Conservation (phyloP, 805 yeast genomes). For the Candida broadrunensis region DNA sequence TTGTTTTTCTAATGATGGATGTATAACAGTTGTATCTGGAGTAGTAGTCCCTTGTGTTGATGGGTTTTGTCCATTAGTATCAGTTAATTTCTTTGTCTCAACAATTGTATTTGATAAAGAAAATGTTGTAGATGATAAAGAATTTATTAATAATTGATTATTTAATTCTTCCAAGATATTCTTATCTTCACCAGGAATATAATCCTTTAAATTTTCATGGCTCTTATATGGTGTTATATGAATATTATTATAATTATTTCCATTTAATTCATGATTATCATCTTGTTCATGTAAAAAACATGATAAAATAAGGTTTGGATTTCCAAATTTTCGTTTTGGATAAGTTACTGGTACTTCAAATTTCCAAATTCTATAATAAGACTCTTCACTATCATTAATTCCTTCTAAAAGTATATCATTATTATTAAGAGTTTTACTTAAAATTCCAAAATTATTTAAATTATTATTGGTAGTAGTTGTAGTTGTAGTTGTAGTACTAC, state of each 20-base stretch:
- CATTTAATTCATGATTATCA: neutral
- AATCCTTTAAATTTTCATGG: constrained; percentile 12
- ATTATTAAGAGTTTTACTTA: neutral
- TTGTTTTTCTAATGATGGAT: neutral
- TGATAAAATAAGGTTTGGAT: constrained; percentile 22
- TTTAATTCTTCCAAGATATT: constrained; percentile 16
- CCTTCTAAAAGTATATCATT: neutral
- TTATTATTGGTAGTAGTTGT: neutral
- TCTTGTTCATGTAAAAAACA: constrained; percentile 14
- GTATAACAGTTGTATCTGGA: neutral
- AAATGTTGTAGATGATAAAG: neutral
- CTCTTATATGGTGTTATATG: neutral
- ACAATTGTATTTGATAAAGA: neutral
- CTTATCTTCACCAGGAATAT: constrained; percentile 11
- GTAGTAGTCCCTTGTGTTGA: neutral
- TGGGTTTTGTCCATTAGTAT: neutral
- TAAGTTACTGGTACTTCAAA: constrained; percentile 27
- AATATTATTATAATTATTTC: neutral
- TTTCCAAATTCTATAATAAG: constrained; percentile 21
- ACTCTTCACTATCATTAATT: constrained; percentile 4
- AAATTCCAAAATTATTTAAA: constrained; percentile 2
- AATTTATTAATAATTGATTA: constrained; percentile 5
- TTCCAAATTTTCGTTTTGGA: constrained; percentile 25
- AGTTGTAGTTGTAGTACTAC: neutral
- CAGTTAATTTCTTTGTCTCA: neutral